Conservation (phyloP, 1,284 basidiomycete species). For the Megacollybia platyphylla region DNA sequence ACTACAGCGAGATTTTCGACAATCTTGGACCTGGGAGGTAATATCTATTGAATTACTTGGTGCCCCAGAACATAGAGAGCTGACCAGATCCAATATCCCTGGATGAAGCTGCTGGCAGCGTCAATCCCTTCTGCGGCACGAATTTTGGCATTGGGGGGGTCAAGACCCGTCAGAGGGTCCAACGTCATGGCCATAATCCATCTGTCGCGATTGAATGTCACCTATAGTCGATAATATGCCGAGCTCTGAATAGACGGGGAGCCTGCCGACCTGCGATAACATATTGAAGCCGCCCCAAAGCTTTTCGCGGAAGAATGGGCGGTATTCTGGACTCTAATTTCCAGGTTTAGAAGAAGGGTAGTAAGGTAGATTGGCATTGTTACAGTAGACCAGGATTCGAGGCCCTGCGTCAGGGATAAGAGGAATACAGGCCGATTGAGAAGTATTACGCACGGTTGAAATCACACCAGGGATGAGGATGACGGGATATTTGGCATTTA, state of each 20-base stretch:
- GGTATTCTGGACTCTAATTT: conserved; percentile 41
- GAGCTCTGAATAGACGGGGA: background rate
- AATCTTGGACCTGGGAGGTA: conserved; percentile 63
- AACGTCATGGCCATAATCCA: conserved; percentile 91
- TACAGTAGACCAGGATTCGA: conserved; percentile 80
- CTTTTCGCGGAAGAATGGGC: conserved; percentile 73
- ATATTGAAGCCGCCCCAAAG: conserved; percentile 83
- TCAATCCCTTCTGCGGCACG: conserved; percentile 88
- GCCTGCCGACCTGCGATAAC: conserved; percentile 65
- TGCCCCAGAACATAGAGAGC: conserved; percentile 8
- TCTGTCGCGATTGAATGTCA: conserved; percentile 62
- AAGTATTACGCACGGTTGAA: conserved; percentile 43
- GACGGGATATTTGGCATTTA: conserved; percentile 67
- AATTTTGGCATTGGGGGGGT: conserved; percentile 82
- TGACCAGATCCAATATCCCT: conserved; percentile 93
- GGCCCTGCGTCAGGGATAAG: conserved; percentile 27
- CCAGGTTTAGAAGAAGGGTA: background rate
- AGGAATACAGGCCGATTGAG: background rate
- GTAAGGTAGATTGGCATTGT: too few relatives aligned
- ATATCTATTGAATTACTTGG: conserved; percentile 2
- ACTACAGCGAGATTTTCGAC: conserved; percentile 89
- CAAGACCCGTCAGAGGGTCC: conserved; percentile 85
- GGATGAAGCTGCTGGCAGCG: conserved; percentile 84
- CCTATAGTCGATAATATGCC: conserved; percentile 19
- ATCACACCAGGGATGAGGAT: conserved; percentile 74